A percentile compares a stretch with the other conserved stretches of the same genome.
These are phyloP conservation scores for Withania somnifera DNA, from an alignment of 305 asterid genomes.

Conservation along the genomic window DNA sequence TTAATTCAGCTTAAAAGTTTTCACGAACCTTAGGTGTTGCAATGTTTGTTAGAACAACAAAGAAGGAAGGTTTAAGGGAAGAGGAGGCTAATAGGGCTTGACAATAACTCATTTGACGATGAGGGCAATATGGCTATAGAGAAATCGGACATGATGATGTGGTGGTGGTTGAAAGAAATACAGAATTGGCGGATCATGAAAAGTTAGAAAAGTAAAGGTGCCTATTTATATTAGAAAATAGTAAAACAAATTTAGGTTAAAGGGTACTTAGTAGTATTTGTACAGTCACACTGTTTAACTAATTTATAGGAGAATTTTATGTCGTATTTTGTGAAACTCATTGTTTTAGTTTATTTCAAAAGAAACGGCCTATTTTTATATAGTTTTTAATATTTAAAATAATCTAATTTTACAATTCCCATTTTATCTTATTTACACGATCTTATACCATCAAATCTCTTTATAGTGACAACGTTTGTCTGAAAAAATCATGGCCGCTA, in stretches of 20 bases:
- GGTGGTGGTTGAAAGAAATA: not conserved
- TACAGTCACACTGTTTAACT: not conserved
- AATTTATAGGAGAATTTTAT: too few relatives aligned
- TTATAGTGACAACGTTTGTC: too few relatives aligned
- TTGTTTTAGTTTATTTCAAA: not conserved
- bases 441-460: too few relatives aligned
- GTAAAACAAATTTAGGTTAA: not conserved
- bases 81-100: not conserved
- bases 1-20: not conserved
- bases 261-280: not conserved
- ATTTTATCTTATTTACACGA: not conserved
- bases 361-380: not conserved
- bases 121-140: not conserved
- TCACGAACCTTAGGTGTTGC: not conserved
- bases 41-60: not conserved
- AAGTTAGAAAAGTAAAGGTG: not conserved
- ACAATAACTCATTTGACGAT: not conserved
- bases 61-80: not conserved
- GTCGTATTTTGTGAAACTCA: not conserved
- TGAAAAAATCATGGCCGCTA: too few relatives aligned
- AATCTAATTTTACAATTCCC: not conserved
- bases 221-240: not conserved
- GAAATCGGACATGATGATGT: not conserved
- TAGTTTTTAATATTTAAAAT: not conserved
- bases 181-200: not conserved